Evolutionary conservation across 2,329 filamentous ascomycete genomes (phyloP).

Genomic region (Ophiostoma sp.): DNA sequence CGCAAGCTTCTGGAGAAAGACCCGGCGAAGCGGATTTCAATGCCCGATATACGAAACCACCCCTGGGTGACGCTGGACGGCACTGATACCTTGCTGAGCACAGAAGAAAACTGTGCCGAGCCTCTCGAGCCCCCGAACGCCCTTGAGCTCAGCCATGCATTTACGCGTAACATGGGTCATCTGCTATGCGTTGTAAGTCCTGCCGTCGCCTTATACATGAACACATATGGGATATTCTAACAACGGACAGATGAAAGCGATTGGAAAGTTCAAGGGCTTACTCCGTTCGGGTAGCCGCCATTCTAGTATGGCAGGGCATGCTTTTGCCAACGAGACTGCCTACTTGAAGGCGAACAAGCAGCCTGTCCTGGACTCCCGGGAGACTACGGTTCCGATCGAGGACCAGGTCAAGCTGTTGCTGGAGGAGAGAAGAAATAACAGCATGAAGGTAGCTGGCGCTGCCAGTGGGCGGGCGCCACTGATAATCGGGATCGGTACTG

Average conservation of each 20-base stretch:
- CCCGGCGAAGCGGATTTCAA: constrained; percentile 72
- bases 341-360: too few species aligned
- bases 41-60: constrained; percentile 77
- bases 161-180: constrained; percentile 83
- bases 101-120: constrained; percentile 79
- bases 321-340: neutral
- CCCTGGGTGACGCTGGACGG: constrained; percentile 86
- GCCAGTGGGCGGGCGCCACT: constrained; percentile 56
- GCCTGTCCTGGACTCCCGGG: neutral
- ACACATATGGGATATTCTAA: neutral
- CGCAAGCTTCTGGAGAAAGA: constrained; percentile 73
- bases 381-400: neutral
- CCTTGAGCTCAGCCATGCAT: constrained; percentile 82
- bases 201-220: too few species aligned
- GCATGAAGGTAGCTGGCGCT: constrained; percentile 48
- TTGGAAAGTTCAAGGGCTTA: constrained; percentile 77
- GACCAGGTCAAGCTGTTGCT: constrained; percentile 48
- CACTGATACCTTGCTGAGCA: constrained; percentile 68
- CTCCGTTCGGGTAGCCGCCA: constrained; percentile 40
- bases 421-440: constrained; percentile 42
- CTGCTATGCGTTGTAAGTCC: constrained; percentile 66
- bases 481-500: constrained; percentile 72
- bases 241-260: constrained; percentile 69
- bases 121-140: constrained; percentile 79
- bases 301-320: neutral